Conservation (phyloP, 805 yeast genomes). For the Starmerella bacillaris region DNA sequence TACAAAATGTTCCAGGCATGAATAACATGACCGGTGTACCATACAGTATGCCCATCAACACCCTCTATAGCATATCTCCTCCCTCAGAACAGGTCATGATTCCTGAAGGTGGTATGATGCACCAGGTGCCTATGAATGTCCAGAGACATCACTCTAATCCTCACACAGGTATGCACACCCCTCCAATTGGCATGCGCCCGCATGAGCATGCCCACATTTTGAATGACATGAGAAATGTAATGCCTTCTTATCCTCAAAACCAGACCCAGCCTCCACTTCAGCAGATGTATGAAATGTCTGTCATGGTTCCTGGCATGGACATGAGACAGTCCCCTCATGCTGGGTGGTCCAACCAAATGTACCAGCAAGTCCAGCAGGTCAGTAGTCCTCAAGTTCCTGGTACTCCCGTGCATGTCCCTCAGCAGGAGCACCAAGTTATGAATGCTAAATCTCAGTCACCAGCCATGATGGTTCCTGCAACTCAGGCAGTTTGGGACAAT, state of each 20-base stretch:
- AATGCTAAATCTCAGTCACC: not conserved
- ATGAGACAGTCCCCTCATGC: no score
- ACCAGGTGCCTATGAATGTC: no score
- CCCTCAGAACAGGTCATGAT: no score
- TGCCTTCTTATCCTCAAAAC: not conserved
- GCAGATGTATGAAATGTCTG: conserved; percentile 2
- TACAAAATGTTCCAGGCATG: no score
- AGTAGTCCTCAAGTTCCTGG: no score
- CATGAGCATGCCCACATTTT: not conserved
- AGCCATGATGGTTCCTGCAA: not conserved
- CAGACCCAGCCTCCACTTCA: conserved; percentile 1
- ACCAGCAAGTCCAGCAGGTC: not conserved
- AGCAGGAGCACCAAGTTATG: not conserved
- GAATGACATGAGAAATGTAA: not conserved
- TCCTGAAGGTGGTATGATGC: no score
- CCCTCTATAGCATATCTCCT: no score
- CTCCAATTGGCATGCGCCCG: no score
- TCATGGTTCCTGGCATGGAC: conserved; percentile 1
- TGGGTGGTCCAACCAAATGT: not conserved
- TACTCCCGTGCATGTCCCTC: not conserved
- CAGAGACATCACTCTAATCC: no score
- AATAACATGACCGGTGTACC: no score
- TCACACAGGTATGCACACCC: not conserved
- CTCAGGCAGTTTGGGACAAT: not conserved
- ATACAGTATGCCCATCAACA: no score